A percentile compares a stretch with the other conserved stretches of the same genome.
phyloP scores from a whole-genome alignment of 2,329 filamentous ascomycete species.

The Ophiostoma himal-ulmi region DNA sequence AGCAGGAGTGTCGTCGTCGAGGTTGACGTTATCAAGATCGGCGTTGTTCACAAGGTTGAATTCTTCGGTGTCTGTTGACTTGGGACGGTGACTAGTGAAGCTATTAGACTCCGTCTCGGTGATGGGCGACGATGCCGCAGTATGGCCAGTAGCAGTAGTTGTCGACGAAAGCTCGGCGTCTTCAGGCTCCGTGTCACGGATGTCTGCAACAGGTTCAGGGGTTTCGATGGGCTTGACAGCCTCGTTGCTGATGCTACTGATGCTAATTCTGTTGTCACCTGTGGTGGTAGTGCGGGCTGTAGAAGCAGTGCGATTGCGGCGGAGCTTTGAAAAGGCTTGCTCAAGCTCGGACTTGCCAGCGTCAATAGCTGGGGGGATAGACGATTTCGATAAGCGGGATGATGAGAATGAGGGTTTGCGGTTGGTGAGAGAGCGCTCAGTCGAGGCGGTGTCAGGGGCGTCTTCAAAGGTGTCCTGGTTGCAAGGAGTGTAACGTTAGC shows the following conservation, averaged over 20 bases:
- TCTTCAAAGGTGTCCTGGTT: constrained; percentile 75
- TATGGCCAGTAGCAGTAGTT: constrained; percentile 2
- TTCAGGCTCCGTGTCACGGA: constrained; percentile 28
- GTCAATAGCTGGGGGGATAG: constrained; percentile 25
- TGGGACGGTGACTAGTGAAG: constrained; percentile 27
- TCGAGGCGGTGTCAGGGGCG: constrained; percentile 59
- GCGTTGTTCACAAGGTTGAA: constrained; percentile 41
- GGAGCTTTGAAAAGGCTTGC: constrained; percentile 26
- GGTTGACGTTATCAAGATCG: constrained; percentile 55
- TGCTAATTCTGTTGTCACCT: constrained; percentile 33
- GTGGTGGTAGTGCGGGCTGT: not conserved
- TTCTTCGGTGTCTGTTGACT: constrained; percentile 39
- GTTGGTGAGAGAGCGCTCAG: constrained; percentile 57
- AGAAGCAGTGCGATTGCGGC: constrained; percentile 15
- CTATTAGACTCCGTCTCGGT: not conserved
- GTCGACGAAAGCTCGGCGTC: constrained; percentile 5
- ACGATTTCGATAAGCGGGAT: constrained; percentile 28
- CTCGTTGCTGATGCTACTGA: not conserved
- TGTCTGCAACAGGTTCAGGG: constrained; percentile 23
- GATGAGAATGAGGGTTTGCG: constrained; percentile 37
- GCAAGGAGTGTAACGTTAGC: constrained; percentile 17
- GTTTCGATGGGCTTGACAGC: constrained; percentile 31
- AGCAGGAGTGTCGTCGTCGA: constrained; percentile 51
- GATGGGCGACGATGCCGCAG: constrained; percentile 7
- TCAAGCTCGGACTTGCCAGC: constrained; percentile 31